Percentiles rank a stretch among this genome's conserved stretches.
Evolutionary conservation across 106 monocot species (phyloP).

Genomic region (Dioscorea dumetorum): DNA sequence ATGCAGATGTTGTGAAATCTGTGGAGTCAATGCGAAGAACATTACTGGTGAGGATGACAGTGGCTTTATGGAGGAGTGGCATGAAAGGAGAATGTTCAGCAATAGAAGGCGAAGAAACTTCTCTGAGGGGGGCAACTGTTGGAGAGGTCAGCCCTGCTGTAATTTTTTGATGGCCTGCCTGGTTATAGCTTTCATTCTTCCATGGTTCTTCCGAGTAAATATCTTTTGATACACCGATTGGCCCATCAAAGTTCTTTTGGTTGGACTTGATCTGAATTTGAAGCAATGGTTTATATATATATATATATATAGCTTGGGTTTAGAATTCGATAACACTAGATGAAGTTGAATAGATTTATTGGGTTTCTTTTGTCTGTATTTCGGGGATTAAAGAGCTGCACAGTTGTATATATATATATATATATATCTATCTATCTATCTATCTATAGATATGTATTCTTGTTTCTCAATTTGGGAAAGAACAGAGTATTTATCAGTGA

Average conservation of each 20-base stretch:
- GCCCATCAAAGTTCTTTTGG: neutral
- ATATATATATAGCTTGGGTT: no score
- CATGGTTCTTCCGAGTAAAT: conserved; percentile 80
- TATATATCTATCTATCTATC: no score
- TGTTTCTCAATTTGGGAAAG: no score
- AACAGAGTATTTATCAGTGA: no score
- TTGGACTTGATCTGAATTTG: no score
- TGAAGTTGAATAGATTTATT: no score
- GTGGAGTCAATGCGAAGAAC: conserved; percentile 53
- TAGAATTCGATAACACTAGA: no score
- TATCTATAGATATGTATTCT: no score
- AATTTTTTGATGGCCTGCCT: conserved; percentile 77
- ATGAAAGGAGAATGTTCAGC: conserved; percentile 17
- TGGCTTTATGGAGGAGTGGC: conserved; percentile 51
- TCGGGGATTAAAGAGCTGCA: no score
- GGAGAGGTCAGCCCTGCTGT: conserved; percentile 53
- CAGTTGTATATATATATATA: no score
- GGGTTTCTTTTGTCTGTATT: no score
- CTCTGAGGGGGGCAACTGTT: conserved; percentile 35
- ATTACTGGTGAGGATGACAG: conserved; percentile 34
- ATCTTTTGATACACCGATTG: conserved; percentile 36
- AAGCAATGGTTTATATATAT: no score
- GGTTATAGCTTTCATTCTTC: conserved; percentile 80
- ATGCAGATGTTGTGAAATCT: conserved; percentile 55
- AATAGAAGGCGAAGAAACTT: conserved; percentile 18